A percentile compares a stretch with the other conserved stretches of the same genome.
These are phyloP conservation scores for Umbelopsis sp. DNA, from an alignment of 192 early-diverging fungal species.

Conservation along the genomic window DNA sequence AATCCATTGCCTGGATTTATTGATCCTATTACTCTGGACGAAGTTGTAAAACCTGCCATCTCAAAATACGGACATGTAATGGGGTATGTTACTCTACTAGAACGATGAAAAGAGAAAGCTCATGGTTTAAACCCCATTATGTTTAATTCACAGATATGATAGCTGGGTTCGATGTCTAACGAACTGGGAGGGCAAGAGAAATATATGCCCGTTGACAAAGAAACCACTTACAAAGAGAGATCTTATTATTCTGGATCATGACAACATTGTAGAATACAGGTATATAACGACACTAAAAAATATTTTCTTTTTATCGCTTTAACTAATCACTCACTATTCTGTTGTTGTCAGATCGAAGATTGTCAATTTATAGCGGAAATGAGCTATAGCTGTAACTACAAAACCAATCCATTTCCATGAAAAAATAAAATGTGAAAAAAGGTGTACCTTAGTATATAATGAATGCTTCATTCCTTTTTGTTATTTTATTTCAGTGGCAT, in stretches of 20 bases:
- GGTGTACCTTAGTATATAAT: no score
- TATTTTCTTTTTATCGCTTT: not conserved
- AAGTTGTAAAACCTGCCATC: slow-evolving; percentile 89
- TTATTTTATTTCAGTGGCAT: no score
- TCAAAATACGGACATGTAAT: slow-evolving; percentile 93
- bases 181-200: slow-evolving; percentile 76
- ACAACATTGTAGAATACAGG: slow-evolving; percentile 82
- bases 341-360: slow-evolving; percentile 47
- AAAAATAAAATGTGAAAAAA: no score
- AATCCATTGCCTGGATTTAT: slow-evolving; percentile 92
- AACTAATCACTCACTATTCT: not conserved
- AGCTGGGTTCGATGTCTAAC: slow-evolving; percentile 88
- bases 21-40: slow-evolving; percentile 93
- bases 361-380: slow-evolving; percentile 57
- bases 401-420: no score
- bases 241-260: slow-evolving; percentile 58
- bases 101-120: no score
- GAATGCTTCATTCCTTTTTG: no score
- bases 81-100: slow-evolving; percentile 58
- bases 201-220: slow-evolving; percentile 94
- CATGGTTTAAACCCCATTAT: slow-evolving; percentile 5
- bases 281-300: slow-evolving; percentile 6
- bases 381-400: no score
- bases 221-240: slow-evolving; percentile 91
- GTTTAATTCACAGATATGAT: slow-evolving; percentile 52